Percentiles rank a stretch among this genome's conserved stretches.
phyloP scores from a whole-genome alignment of 2,329 filamentous ascomycete genomes.

The Arthrinium puccinioides region DNA sequence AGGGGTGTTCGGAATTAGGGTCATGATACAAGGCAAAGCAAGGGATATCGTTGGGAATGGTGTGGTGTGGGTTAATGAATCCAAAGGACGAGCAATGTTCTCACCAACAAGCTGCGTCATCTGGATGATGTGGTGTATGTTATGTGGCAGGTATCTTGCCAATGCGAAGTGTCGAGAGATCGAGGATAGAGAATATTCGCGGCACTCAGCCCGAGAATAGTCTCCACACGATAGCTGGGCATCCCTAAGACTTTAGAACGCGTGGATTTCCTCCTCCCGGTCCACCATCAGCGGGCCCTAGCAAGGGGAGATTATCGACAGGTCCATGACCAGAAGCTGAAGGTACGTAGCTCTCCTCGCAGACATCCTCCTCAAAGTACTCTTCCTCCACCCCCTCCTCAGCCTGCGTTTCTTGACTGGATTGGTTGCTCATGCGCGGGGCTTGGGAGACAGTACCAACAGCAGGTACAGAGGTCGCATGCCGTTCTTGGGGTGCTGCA shows the following conservation, averaged over 20 bases:
- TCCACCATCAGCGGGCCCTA: background rate
- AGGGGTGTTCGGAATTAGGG: no score
- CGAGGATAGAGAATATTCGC: no score
- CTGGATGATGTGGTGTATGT: background rate
- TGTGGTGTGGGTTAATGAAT: no score
- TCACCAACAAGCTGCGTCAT: background rate
- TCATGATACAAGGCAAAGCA: no score
- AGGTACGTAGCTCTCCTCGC: slow-evolving; percentile 18
- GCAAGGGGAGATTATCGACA: background rate
- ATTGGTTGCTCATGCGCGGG: slow-evolving; percentile 7
- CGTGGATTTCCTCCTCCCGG: background rate
- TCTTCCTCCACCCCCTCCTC: slow-evolving; percentile 32
- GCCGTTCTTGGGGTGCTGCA: slow-evolving; percentile 16
- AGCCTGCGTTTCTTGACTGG: slow-evolving; percentile 18
- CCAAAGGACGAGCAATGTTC: background rate
- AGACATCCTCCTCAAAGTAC: slow-evolving; percentile 27
- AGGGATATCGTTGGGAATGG: no score
- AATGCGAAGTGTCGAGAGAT: no score
- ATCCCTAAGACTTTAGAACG: background rate
- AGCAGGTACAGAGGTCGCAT: no score
- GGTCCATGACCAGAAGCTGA: slow-evolving; percentile 5
- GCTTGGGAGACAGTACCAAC: slow-evolving; percentile 14
- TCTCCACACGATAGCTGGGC: background rate
- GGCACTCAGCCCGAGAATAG: background rate
- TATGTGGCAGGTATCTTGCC: background rate